These are phyloP conservation scores for Zymoseptoria ardabiliae DNA, from an alignment of 2,329 filamentous ascomycete species.

Conservation along the genomic window DNA sequence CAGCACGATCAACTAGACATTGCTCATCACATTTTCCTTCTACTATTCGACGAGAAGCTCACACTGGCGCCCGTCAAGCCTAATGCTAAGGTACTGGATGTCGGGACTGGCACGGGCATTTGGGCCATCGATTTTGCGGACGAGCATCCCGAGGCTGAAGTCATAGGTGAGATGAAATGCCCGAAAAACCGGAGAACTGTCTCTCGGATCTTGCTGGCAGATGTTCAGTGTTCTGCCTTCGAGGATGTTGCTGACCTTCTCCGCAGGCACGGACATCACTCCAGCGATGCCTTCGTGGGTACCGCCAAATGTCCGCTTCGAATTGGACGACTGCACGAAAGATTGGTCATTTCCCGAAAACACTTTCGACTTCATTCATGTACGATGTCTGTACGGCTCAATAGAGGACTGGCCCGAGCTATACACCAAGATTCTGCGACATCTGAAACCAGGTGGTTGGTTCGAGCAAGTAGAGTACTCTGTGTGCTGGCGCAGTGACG, in stretches of 20 bases:
- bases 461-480: slow-evolving; percentile 36
- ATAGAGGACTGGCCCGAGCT: slow-evolving; percentile 34
- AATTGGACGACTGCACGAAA: slow-evolving; percentile 36
- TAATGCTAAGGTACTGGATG: slow-evolving; percentile 31
- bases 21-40: slow-evolving; percentile 36
- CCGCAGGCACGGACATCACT: slow-evolving; percentile 29
- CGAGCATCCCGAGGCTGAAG: slow-evolving; percentile 23
- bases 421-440: slow-evolving; percentile 30
- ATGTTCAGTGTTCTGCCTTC: background rate
- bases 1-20: slow-evolving; percentile 32
- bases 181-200: background rate
- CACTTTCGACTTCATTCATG: slow-evolving; percentile 36
- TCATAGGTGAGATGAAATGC: slow-evolving; percentile 13
- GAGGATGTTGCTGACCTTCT: background rate
- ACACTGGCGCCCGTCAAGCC: slow-evolving; percentile 21
- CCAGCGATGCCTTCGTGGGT: slow-evolving; percentile 23
- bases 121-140: slow-evolving; percentile 30
- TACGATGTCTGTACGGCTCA: slow-evolving; percentile 33
- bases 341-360: slow-evolving; percentile 34
- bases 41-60: slow-evolving; percentile 26
- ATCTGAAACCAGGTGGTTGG: slow-evolving; percentile 36
- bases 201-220: background rate
- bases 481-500: slow-evolving; percentile 10
- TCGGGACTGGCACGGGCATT: slow-evolving; percentile 43
- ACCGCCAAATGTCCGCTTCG: slow-evolving; percentile 35